These are phyloP conservation scores for Macrotyloma uniflorum DNA, from an alignment of 306 rosid genomes.

Conservation along the genomic window DNA sequence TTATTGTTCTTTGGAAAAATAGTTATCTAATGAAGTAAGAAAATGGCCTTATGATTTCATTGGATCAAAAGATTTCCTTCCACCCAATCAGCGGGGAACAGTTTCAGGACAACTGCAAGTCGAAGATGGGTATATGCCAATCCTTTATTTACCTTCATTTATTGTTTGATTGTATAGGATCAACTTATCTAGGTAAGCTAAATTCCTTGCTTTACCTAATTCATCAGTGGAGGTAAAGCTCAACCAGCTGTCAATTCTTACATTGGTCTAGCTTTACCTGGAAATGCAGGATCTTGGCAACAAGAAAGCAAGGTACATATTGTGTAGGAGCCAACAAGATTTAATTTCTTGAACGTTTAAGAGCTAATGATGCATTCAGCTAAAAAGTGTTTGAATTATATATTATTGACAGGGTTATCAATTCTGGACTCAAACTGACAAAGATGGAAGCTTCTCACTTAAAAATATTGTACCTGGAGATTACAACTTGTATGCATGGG, in stretches of 20 bases:
- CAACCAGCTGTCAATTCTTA: conserved; percentile 48
- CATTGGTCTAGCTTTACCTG: conserved; percentile 74
- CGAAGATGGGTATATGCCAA: conserved; percentile 54
- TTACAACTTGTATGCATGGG: conserved; percentile 76
- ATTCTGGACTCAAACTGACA: conserved; percentile 72
- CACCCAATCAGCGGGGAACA: conserved; percentile 59
- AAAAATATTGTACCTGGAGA: conserved; percentile 61
- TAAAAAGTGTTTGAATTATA: background rate
- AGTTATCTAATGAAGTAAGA: conserved; percentile 57
- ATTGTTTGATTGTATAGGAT: background rate
- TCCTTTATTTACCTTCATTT: background rate
- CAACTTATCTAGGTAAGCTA: background rate
- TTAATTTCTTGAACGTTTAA: conserved; percentile 12
- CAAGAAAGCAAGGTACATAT: conserved; percentile 68
- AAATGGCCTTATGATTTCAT: conserved; percentile 81
- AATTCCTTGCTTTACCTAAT: conserved; percentile 28
- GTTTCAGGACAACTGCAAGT: conserved; percentile 54
- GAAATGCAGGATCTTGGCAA: conserved; percentile 82
- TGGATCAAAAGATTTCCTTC: conserved; percentile 57
- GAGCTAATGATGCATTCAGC: background rate
- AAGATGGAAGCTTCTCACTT: conserved; percentile 55
- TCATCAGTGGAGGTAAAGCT: background rate
- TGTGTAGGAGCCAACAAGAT: background rate
- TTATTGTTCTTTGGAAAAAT: background rate
- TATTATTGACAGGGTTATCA: conserved; percentile 70